Base-by-base conservation (phyloP, 306 rosid species). In the Lathyrus sativus region DNA sequence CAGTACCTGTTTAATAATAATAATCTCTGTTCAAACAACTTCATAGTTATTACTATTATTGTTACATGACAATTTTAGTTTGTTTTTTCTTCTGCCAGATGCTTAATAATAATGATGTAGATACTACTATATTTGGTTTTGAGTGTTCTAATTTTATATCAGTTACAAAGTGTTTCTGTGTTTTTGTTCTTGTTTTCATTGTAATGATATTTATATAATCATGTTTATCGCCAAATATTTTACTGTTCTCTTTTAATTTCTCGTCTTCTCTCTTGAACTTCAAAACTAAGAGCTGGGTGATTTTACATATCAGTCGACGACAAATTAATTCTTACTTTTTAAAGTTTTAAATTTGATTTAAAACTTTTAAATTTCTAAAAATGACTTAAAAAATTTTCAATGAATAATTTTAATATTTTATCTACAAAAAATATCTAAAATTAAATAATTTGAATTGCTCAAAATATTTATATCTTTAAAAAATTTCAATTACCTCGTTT, bases 1-100 rank as follows among this genome's bases (percentile, higher is more conserved):
- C 87, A 8, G 82, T 71, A 53, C 91, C 89, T 0, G 84, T 82
- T n/a, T 85, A 51, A 11, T 3, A 64, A 11, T 3, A 64, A 14
- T 3, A 64, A 71, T 62, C 9, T 63, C 10, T 59, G 28, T 50
- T 67, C 26, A 65, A 50, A 9, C 7, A 50, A 7, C 5, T 33
- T 41, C 50, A 6, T 44, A 31, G 72, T n/a, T 6, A 44, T 59
- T 31, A 7, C n/a, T 51, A 24, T 15, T 48, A 17, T 17, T 49
- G 58, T 59, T 29, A 11, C 43, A 61, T 49, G 31, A 65, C 24
- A 59, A 41, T 1, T 73, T 43, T 59, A 18, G 43, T 29, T 51
- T 59, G n/a, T 59, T 14, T 35, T 33, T 60, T 15, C 39, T 28
- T 56, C 62, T 56, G 11, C 6, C 0, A 6, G 62, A 56, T 56